A percentile compares a stretch with the other conserved stretches of the same genome.
phyloP scores from a whole-genome alignment of 768 basidiomycete species.

The Boletus rex-veris region DNA sequence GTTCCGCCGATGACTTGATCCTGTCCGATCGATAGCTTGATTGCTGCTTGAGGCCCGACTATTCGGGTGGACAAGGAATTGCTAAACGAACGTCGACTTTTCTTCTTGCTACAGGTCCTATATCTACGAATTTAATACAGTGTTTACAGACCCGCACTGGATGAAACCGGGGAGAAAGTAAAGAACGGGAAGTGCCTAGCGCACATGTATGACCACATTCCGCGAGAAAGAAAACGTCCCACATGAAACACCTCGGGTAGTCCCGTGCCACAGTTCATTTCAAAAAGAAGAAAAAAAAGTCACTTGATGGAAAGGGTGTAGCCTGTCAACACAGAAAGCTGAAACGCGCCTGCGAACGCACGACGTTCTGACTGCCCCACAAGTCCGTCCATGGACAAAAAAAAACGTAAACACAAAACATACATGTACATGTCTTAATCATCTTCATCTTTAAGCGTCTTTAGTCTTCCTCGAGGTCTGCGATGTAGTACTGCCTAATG shows the following conservation, averaged over 20 bases:
- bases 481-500: conserved; percentile 19
- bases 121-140: neutral
- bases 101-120: conserved; percentile 1
- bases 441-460: neutral
- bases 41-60: neutral
- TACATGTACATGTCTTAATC: neutral
- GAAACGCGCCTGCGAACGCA: conserved; percentile 1
- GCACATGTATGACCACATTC: neutral
- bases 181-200: neutral
- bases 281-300: neutral
- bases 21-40: neutral
- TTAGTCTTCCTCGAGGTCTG: conserved; percentile 14
- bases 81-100: neutral
- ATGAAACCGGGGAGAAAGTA: no score
- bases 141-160: no score
- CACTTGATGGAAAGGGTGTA: no score
- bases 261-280: conserved; percentile 3
- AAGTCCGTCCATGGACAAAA: neutral
- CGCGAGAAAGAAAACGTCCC: neutral
- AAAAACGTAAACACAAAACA: no score
- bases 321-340: neutral
- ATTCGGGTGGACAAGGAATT: neutral
- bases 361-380: neutral
- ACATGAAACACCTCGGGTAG: neutral
- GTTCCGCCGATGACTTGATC: neutral